Evolutionary conservation across 2,329 filamentous ascomycete genomes (phyloP), one percentile per base, ranked within the genome.

Genomic region (Cercospora berteroae): DNA sequence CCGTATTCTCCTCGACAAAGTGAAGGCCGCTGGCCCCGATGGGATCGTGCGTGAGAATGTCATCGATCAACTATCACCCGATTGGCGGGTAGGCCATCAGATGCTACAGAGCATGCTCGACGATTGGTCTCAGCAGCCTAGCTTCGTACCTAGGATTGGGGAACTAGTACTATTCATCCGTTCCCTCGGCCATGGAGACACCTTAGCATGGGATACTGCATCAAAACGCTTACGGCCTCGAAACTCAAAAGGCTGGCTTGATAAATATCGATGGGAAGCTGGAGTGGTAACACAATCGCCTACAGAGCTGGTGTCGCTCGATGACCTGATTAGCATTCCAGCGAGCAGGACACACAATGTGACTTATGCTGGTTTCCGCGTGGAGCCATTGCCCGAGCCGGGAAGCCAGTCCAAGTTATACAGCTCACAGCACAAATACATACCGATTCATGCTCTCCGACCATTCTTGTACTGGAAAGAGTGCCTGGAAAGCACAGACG

Each of bases 111-210:
- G 78, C 2, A 73, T 81, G 18, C 75, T 88, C 0, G 75, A 79
- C 5, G 79, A 79, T 8, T 73, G 84, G 16, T 75, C 76, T 4
- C 70, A 81, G 8, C 80, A 84, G 55, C 80, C 83, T 2, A 79
- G 82, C 2, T 88, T 84, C 73, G 71, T 85, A 0, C 86, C 87
- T 2, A 82, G 87, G 2, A 70, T 79, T 0, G 87, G 86, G 1
- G 87, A 89, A 67, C 74, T 88, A 3, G 86, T 89, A 0, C 78
- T 89, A 0, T 88, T 85, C 55, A 75, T 80, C 1, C 77, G 82
- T 10, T 72, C 77, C 3, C 52, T 82, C 1, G 68, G 69, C 0
- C 33, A 68, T 2, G 69, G 71, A 0, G 72, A 80, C 9, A 69
- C 74, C 5, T 69, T 83, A 4, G 67, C 68, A 0, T 79, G 74